Conservation (phyloP, 208 protist species). For the Leishmania lainsoni region DNA sequence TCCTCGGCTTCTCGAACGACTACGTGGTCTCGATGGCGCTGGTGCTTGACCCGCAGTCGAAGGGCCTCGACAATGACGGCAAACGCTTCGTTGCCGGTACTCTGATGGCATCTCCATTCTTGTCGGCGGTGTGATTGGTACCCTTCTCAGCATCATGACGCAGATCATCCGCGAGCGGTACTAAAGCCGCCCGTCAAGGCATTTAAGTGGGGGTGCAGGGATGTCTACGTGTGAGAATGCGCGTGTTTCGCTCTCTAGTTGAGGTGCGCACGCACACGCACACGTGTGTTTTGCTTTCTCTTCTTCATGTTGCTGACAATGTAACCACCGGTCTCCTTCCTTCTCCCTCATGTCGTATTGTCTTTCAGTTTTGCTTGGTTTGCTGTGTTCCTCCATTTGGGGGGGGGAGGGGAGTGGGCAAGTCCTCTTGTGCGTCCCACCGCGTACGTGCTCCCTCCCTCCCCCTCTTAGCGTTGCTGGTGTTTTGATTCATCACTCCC, state of each 20-base stretch:
- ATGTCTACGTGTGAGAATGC: too few species aligned
- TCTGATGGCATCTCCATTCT: slow-evolving; percentile 63
- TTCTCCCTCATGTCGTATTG: too few species aligned
- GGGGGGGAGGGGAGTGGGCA: too few species aligned
- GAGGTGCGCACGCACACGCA: too few species aligned
- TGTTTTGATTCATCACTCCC: neutral
- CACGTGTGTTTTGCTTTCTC: too few species aligned
- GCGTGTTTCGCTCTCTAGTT: too few species aligned
- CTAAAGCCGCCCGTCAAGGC: too few species aligned
- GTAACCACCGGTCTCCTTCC: neutral
- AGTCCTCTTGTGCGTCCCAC: neutral
- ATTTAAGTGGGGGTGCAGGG: too few species aligned
- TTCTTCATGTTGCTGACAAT: too few species aligned
- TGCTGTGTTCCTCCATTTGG: neutral
- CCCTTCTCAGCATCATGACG: slow-evolving; percentile 50
- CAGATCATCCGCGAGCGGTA: slow-evolving; percentile 32
- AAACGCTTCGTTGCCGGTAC: slow-evolving; percentile 64
- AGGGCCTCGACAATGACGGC: slow-evolving; percentile 36
- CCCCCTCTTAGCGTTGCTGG: neutral
- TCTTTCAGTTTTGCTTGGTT: neutral
- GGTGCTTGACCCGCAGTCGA: slow-evolving; percentile 42
- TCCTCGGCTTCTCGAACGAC: slow-evolving; percentile 64
- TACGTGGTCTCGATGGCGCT: slow-evolving; percentile 55
- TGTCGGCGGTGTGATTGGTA: slow-evolving; percentile 42
- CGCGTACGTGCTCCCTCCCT: neutral